These are phyloP conservation scores for Podaxis sp. DNA, from an alignment of 768 basidiomycete genomes.

Conservation along the genomic window DNA sequence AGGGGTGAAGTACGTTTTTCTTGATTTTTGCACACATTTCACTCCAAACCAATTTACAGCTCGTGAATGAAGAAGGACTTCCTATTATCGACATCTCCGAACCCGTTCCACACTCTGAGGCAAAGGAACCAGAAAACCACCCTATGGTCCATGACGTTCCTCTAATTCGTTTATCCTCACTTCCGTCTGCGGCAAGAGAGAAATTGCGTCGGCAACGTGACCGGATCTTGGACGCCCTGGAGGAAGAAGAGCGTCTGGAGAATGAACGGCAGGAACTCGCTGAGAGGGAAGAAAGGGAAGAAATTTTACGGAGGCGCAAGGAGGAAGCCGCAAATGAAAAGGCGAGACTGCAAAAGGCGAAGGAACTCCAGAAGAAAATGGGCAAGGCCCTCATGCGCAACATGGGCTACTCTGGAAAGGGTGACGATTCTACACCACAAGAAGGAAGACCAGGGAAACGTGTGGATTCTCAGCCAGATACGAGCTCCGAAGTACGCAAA, in stretches of 20 bases:
- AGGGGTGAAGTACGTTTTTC: slow-evolving; percentile 59
- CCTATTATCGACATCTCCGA: slow-evolving; percentile 81
- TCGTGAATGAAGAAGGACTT: slow-evolving; percentile 74
- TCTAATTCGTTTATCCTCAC: slow-evolving; percentile 43
- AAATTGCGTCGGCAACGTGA: slow-evolving; percentile 59
- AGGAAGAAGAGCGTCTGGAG: slow-evolving; percentile 63
- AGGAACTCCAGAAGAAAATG: slow-evolving; percentile 76
- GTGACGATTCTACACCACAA: slow-evolving; percentile 32
- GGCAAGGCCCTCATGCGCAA: slow-evolving; percentile 62
- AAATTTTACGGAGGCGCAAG: slow-evolving; percentile 50
- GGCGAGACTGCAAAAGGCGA: slow-evolving; percentile 37
- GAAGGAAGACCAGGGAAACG: slow-evolving; percentile 33
- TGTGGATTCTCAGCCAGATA: slow-evolving; percentile 21
- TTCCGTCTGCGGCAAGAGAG: slow-evolving; percentile 47
- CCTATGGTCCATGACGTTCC: slow-evolving; percentile 40
- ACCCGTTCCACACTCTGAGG: slow-evolving; percentile 34
- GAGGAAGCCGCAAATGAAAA: slow-evolving; percentile 43
- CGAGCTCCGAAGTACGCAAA: slow-evolving; percentile 37
- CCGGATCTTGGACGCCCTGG: slow-evolving; percentile 64
- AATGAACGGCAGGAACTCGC: slow-evolving; percentile 39
- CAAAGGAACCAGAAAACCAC: slow-evolving; percentile 17
- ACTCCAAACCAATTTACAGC: slow-evolving; percentile 37
- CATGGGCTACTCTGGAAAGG: slow-evolving; percentile 38
- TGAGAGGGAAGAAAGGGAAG: slow-evolving; percentile 41
- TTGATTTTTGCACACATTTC: slow-evolving; percentile 19